phyloP scores from a whole-genome alignment of 345 rosid species.

The Erodium maritimum region DNA sequence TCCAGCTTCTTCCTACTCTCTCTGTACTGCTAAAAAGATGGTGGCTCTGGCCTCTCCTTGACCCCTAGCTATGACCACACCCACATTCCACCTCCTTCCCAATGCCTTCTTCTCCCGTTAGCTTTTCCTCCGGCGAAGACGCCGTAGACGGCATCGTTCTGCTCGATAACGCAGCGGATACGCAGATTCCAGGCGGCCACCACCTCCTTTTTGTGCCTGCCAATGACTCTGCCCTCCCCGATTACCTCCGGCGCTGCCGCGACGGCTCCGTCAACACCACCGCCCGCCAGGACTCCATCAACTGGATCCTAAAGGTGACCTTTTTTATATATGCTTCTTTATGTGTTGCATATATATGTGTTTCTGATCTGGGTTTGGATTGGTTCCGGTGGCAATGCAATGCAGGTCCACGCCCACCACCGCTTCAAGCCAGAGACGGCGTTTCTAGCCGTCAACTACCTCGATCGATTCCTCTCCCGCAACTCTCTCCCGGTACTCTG shows the following conservation, averaged over 20 bases:
- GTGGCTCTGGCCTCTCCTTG: too few species aligned
- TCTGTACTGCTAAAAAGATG: too few species aligned
- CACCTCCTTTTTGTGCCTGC: too few species aligned
- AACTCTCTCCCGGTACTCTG: constrained; percentile 30
- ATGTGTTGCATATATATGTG: not conserved
- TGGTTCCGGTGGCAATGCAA: not conserved
- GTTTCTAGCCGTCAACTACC: constrained; percentile 43
- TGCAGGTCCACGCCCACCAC: constrained; percentile 47
- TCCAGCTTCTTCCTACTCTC: too few species aligned
- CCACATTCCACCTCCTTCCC: constrained; percentile 7
- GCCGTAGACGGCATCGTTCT: constrained; percentile 17
- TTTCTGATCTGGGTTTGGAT: not conserved
- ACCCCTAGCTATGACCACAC: constrained; percentile 1
- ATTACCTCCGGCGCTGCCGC: constrained; percentile 36
- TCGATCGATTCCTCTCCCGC: constrained; percentile 53
- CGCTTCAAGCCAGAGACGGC: constrained; percentile 40
- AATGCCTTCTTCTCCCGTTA: constrained; percentile 8
- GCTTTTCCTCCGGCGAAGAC: constrained; percentile 18
- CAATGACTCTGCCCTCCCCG: too few species aligned
- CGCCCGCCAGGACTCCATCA: constrained; percentile 59
- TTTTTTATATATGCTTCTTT: not conserved
- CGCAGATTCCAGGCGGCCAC: too few species aligned
- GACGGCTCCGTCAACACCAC: constrained; percentile 33
- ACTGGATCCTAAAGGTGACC: constrained; percentile 50
- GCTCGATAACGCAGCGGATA: too few species aligned